phyloP scores from a whole-genome alignment of 495 filamentous ascomycete species.

The Pseudoneurospora amorphoporcata region DNA sequence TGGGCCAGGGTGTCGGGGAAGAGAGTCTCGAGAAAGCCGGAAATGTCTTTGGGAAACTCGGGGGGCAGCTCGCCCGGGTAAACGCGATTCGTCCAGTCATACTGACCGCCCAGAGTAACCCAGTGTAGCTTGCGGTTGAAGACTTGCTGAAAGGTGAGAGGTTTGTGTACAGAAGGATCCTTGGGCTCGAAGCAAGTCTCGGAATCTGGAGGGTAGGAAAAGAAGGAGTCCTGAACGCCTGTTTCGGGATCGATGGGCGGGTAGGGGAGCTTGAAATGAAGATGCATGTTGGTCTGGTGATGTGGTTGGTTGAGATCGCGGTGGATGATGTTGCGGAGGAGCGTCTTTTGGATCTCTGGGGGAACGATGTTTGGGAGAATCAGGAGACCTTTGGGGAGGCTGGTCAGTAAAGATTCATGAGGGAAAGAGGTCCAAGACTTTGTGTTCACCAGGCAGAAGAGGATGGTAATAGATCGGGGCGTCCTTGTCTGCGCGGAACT shows the following conservation, averaged over 20 bases:
- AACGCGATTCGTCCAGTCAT: conserved; percentile 80
- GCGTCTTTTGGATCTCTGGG: conserved; percentile 49
- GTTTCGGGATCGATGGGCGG: conserved; percentile 22
- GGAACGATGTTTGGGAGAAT: conserved; percentile 67
- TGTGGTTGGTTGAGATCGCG: conserved; percentile 62
- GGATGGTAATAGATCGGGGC: conserved; percentile 27
- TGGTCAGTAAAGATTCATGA: not conserved
- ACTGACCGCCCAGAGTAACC: conserved; percentile 88
- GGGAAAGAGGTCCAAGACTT: not conserved
- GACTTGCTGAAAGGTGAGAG: conserved; percentile 52
- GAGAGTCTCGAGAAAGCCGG: conserved; percentile 46
- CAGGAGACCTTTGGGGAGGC: conserved; percentile 47
- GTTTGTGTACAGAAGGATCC: conserved; percentile 55
- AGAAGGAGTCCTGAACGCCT: conserved; percentile 28
- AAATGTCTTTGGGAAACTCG: conserved; percentile 63
- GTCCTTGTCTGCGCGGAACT: conserved; percentile 15
- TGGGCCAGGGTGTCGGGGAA: conserved; percentile 67
- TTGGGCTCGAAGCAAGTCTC: conserved; percentile 48
- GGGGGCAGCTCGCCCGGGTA: conserved; percentile 64
- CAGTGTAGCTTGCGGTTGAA: conserved; percentile 75
- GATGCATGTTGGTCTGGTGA: conserved; percentile 79
- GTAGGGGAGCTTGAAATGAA: conserved; percentile 72
- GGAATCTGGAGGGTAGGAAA: conserved; percentile 30
- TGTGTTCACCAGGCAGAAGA: conserved; percentile 27
- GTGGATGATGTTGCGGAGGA: conserved; percentile 64